These are phyloP conservation scores for Mycena galericulata DNA, from an alignment of 768 basidiomycete species.

Conservation along the genomic window DNA sequence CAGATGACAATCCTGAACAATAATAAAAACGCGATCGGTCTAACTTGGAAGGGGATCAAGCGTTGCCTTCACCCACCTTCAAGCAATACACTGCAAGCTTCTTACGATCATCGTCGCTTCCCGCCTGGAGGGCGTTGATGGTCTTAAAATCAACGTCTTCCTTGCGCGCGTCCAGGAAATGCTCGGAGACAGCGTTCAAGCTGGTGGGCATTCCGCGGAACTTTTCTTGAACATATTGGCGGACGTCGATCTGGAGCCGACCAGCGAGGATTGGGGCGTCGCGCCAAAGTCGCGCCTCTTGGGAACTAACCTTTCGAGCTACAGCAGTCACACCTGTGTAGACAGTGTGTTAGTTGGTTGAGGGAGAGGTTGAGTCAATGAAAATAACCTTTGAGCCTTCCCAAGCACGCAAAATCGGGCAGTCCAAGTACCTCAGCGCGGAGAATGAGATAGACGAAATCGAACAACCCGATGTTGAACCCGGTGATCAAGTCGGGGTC, in stretches of 20 bases:
- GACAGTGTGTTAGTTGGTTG: neutral
- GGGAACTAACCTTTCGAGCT: neutral
- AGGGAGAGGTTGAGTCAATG: no score
- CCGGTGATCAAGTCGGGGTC: conserved; percentile 85
- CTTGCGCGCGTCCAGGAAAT: neutral
- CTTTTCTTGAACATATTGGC: conserved; percentile 4
- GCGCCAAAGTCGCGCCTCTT: neutral
- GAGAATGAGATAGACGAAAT: conserved; percentile 80
- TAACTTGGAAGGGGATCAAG: neutral
- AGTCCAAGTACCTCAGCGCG: conserved; percentile 57
- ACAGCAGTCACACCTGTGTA: neutral
- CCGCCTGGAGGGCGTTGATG: conserved; percentile 1
- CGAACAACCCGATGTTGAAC: conserved; percentile 81
- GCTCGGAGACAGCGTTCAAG: neutral
- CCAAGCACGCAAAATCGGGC: conserved; percentile 4
- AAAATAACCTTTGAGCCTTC: conserved; percentile 21
- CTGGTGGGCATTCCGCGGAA: neutral
- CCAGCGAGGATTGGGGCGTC: conserved; percentile 18
- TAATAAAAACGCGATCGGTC: neutral
- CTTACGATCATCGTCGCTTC: neutral
- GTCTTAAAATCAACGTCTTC: neutral
- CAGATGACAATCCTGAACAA: neutral
- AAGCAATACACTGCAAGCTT: conserved; percentile 11
- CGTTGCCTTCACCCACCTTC: neutral
- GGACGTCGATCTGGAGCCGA: conserved; percentile 13